Evolutionary conservation across 2,329 filamentous ascomycete genomes (phyloP), one percentile per base, ranked within the genome.

Genomic region (Colletotrichum viniferum): DNA sequence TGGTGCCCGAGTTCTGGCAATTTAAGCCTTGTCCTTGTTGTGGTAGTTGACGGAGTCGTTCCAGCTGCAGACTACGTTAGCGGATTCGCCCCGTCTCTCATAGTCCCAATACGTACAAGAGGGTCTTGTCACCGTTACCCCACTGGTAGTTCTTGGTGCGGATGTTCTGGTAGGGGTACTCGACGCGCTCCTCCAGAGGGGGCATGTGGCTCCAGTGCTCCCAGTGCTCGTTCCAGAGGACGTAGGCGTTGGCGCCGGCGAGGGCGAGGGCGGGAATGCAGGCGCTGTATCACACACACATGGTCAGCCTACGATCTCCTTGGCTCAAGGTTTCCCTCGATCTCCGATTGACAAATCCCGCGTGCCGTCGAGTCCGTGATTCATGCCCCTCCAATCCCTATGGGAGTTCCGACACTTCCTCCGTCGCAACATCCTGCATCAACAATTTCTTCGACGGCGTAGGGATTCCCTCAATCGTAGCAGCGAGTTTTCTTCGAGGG

Each of bases 81-180:
- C 83, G 73, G 80, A 79, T 1, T 5, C 24, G 16, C 12, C 21
- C 28, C 13, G 10, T 56, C 26, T 36, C n/a, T 13, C 60, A 26
- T 18, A 38, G 36, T 16, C 70, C 21, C n/a, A 13, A 77, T 80
- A 89, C 91, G 89, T 89, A 93, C 91, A 93, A 93, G 67, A 93
- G 79, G 80, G 92, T 94, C 93, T 98, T 97, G 89, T 99, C 97
- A 84, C 97, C 97, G 84, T 98, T 90, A 79, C 96, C 96, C 94
- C 94, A 99, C 83, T 92, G 93, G 90, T 88, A 99, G 92, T 98
- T 98, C 93, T 97, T 98, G 85, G 92, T 91, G 85, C 97, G 94
- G 86, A 99, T 94, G 91, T 99, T 99, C 92, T 98, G 95, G 92
- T 98, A 99, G 76, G 96, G 89, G 88, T 98, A 99, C 90, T 98